Conservation (phyloP, 73 alveolate genomes). For the Paramecium sexaurelia region DNA sequence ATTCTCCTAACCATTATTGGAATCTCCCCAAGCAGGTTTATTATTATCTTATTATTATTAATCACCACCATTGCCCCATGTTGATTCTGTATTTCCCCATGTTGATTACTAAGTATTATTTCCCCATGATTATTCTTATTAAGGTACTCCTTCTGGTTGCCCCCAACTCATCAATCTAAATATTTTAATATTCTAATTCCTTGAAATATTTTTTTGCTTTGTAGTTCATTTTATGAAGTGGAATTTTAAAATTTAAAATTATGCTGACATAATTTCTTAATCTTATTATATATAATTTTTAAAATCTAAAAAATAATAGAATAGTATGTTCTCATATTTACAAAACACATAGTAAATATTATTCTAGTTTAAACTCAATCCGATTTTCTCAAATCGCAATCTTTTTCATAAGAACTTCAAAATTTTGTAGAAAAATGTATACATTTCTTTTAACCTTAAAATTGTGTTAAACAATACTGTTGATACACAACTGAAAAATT, state of each 20-base stretch:
- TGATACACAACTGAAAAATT: not conserved
- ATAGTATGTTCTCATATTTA: no score
- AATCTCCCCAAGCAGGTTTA: not conserved
- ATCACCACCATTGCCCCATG: not conserved
- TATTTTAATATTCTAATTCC: not conserved
- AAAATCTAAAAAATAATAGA: no score
- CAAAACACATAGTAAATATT: no score
- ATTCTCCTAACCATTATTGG: not conserved
- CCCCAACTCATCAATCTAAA: constrained; percentile 37
- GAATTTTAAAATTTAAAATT: no score
- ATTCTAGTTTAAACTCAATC: no score
- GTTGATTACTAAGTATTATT: not conserved
- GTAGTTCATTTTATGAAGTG: constrained; percentile 19
- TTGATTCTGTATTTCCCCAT: not conserved
- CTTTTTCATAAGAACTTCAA: no score
- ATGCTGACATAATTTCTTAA: not conserved
- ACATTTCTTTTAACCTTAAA: no score
- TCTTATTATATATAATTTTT: no score
- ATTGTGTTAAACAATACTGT: not conserved
- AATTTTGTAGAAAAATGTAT: no score
- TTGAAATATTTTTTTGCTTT: not conserved
- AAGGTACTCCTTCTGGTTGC: not conserved
- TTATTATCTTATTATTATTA: not conserved
- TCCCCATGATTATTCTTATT: not conserved
- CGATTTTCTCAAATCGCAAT: no score